Base-by-base conservation (phyloP, 2,329 filamentous ascomycete species). In the Aspergillus floridensis region DNA sequence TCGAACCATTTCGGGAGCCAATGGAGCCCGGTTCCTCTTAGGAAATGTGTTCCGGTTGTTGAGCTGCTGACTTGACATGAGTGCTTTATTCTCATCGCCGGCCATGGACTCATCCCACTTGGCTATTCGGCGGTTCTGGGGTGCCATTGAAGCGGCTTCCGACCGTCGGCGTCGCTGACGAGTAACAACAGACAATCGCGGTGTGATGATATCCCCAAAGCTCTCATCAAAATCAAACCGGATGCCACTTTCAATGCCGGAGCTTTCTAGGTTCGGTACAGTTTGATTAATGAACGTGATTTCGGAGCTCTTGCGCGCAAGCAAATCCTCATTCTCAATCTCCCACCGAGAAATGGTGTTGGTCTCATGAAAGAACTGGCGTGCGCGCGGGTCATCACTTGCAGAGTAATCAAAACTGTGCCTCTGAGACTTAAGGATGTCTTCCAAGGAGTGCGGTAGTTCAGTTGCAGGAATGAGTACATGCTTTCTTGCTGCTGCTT, bases 221-320 rank as follows among this genome's bases (percentile, higher is more conserved):
- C 44, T 32, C 48, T 51, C 41, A 32, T 49, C 54, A n/a, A 24
- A 38, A 49, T 72, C 69, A 59, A 78, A 78, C 1, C 65, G 67
- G 53, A 77, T 72, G 12, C 63, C 51, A 1, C 74, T 73, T 26
- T 68, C 65, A 19, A 78, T 65, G 8, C 71, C 71, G 2, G 63
- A 69, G 51, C 62, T 63, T 24, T 75, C 64, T 53, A 77, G 76
- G 41, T 69, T 65, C 10, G 65, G 58, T 21, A 76, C 63, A 3
- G 68, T 71, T 59, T 78, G 76, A 48, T 77, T 73, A 57, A 80
- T 77, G 55, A 74, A 79, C 21, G 56, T 61, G 19, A 70, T 63
- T 10, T 68, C 66, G 1, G 63, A 54, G 26, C 64, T 61, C 21
- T 63, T 64, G 10, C 58, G 57, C 22, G 68, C 63, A 31, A 76